phyloP scores from a whole-genome alignment of 139 green algal species.

The Zygnema circumcarinatum region DNA sequence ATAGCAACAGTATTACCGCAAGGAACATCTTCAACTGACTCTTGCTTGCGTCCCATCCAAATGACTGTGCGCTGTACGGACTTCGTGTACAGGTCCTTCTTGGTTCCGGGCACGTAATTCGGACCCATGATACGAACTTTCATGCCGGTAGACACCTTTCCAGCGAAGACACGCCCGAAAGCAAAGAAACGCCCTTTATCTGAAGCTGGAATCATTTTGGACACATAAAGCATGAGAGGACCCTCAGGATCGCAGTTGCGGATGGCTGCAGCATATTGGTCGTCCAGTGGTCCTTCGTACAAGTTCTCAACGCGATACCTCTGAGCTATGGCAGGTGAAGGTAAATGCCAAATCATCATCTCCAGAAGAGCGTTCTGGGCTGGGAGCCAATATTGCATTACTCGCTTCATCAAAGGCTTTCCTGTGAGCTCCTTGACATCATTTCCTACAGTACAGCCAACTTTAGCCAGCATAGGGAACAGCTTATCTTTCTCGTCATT shows the following conservation, averaged over 20 bases:
- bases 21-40: conserved; percentile 97
- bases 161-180: conserved; percentile 97
- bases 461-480: conserved; percentile 93
- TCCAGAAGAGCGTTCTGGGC: conserved; percentile 93
- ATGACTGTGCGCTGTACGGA: conserved; percentile 98
- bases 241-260: conserved; percentile 93
- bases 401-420: conserved; percentile 90
- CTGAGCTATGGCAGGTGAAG: conserved; percentile 81
- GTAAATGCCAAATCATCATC: conserved; percentile 96
- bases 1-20: conserved; percentile 98
- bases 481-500: conserved; percentile 96
- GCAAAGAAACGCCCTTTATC: conserved; percentile 99
- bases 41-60: conserved; percentile 97
- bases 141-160: conserved; percentile 85
- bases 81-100: conserved; percentile 99
- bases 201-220: conserved; percentile 98
- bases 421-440: conserved; percentile 92
- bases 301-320: conserved; percentile 96
- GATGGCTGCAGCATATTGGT: conserved; percentile 91
- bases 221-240: conserved; percentile 98
- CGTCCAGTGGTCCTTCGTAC: conserved; percentile 97
- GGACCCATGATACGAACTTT: conserved; percentile 99
- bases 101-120: conserved; percentile 96
- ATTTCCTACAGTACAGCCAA: conserved; percentile 85
- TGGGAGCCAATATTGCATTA: conserved; percentile 91